These are phyloP conservation scores for Amanita jacksonii DNA, from an alignment of 768 basidiomycete genomes.

Conservation along the genomic window DNA sequence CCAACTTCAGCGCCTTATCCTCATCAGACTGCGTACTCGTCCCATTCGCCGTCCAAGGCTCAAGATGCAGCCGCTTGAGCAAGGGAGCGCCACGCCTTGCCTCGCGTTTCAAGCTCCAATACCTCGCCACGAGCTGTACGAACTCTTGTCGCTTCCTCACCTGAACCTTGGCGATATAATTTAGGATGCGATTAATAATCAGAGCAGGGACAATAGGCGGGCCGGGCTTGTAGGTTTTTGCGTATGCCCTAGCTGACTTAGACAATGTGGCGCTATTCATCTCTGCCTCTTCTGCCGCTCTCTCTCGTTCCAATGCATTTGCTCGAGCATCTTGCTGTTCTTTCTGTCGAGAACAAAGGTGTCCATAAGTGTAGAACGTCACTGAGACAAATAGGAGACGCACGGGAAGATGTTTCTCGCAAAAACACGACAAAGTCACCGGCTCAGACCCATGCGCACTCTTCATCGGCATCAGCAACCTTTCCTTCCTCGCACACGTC, in stretches of 20 bases:
- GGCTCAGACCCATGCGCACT: conserved; percentile 66
- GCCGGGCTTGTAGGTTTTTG: conserved; percentile 85
- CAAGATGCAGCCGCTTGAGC: conserved; percentile 85
- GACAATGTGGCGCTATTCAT: conserved; percentile 35
- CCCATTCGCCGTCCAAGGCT: conserved; percentile 89
- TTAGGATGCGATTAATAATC: conserved; percentile 69
- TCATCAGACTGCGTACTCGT: conserved; percentile 64
- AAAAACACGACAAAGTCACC: conserved; percentile 67
- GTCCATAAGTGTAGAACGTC: no score
- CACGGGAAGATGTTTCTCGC: conserved; percentile 88
- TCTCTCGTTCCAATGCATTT: conserved; percentile 43
- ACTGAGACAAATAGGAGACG: conserved; percentile 16
- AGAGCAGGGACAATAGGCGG: conserved; percentile 86
- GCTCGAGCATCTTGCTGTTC: conserved; percentile 58
- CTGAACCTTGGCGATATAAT: conserved; percentile 61
- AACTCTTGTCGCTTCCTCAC: conserved; percentile 74
- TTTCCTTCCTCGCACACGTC: conserved; percentile 86
- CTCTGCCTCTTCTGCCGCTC: conserved; percentile 24
- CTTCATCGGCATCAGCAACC: conserved; percentile 82
- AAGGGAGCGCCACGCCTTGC: conserved; percentile 88
- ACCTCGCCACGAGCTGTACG: conserved; percentile 69
- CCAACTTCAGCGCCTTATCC: conserved; percentile 76
- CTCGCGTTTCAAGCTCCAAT: conserved; percentile 97
- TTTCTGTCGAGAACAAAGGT: conserved; percentile 41
- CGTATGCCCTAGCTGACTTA: conserved; percentile 84